phyloP scores from a whole-genome alignment of 768 basidiomycete species.

The Boletus rubroflammeus region DNA sequence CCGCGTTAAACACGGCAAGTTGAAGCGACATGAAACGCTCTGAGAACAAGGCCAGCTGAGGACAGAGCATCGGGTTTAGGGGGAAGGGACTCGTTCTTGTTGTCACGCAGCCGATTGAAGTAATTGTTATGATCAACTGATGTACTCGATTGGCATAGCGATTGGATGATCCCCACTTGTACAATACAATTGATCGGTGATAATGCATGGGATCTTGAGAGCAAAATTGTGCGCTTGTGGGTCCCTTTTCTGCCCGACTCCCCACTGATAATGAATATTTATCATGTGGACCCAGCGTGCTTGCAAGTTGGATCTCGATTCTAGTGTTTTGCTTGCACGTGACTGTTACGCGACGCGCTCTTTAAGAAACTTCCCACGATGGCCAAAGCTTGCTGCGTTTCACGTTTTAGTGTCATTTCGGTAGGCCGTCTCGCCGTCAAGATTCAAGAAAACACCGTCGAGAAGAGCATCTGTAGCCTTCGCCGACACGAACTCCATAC shows the following conservation, averaged over 20 bases:
- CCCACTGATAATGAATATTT: not conserved
- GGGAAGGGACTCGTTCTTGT: not conserved
- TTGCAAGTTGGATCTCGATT: not conserved
- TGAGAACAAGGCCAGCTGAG: not conserved
- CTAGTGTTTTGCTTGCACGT: constrained; percentile 30
- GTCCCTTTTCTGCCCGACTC: not conserved
- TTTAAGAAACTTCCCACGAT: constrained; percentile 35
- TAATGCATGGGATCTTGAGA: not conserved
- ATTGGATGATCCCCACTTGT: not conserved
- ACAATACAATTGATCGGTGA: not conserved
- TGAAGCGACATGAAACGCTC: constrained; percentile 4
- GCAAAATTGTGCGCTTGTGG: no score
- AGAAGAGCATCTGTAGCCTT: constrained; percentile 3
- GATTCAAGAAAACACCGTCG: constrained; percentile 15
- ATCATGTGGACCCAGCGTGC: not conserved
- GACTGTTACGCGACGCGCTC: constrained; percentile 38
- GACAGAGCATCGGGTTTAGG: not conserved
- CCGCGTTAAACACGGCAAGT: not conserved
- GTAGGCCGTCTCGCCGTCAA: constrained; percentile 14
- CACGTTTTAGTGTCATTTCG: constrained; percentile 27
- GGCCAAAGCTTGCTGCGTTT: constrained; percentile 24
- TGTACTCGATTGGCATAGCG: not conserved
- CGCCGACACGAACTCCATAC: constrained; percentile 16
- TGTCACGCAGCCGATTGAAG: not conserved
- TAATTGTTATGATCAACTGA: not conserved